Percentiles rank a stretch among this genome's conserved stretches.
These are phyloP conservation scores for Retiboletus flavoniger DNA, from an alignment of 1,284 basidiomycete species.

Conservation along the genomic window DNA sequence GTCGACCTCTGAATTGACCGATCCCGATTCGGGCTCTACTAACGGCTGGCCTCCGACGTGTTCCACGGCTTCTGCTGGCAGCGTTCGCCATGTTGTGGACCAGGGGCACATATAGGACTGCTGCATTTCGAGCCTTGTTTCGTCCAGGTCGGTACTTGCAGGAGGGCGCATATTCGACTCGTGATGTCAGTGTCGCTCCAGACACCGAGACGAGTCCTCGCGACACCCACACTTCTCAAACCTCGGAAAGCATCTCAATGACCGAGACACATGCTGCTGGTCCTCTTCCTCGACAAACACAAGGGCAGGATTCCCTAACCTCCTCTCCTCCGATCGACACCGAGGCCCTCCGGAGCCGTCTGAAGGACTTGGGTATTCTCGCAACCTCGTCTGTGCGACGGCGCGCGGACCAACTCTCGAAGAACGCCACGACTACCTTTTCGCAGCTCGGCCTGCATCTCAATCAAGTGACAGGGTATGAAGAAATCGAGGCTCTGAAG, in stretches of 20 bases:
- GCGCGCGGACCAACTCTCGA: conserved; percentile 58
- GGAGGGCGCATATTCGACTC: conserved; percentile 9
- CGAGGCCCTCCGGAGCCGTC: conserved; percentile 36
- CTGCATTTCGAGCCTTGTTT: conserved; percentile 8
- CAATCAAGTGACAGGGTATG: conserved; percentile 87
- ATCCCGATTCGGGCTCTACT: not conserved
- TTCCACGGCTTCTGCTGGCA: not conserved
- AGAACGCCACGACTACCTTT: conserved; percentile 56
- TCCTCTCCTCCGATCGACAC: conserved; percentile 15
- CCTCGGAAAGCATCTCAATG: conserved; percentile 5
- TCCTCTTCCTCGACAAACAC: conserved; percentile 1
- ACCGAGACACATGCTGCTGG: not conserved
- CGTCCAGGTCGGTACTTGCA: conserved; percentile 4
- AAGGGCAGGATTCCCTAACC: not conserved
- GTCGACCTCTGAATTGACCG: not conserved
- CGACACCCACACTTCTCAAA: conserved; percentile 2
- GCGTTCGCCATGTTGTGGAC: conserved; percentile 20
- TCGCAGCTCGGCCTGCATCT: conserved; percentile 73
- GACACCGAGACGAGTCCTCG: not conserved
- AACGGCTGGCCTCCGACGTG: not conserved
- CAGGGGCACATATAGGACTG: not conserved
- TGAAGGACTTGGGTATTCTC: conserved; percentile 53
- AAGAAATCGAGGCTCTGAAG: conserved; percentile 85
- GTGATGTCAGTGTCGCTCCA: not conserved
- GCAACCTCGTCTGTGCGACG: conserved; percentile 49